phyloP scores from a whole-genome alignment of 2,329 filamentous ascomycete genomes.

The Parasarocladium wereldwijsianum region DNA sequence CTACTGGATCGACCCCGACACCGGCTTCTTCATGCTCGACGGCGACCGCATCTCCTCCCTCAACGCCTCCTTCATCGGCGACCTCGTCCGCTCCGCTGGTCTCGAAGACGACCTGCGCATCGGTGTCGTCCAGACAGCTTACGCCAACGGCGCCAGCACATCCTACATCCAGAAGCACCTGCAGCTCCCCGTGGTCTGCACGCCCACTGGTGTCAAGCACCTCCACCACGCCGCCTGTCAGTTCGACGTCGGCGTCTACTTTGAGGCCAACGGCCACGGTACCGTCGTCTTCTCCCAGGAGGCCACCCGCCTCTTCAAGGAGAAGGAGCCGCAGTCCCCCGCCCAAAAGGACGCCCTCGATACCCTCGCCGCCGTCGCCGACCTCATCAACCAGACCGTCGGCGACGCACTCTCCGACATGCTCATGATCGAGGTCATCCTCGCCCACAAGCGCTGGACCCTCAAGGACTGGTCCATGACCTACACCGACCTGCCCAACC shows the following conservation, averaged over 20 bases:
- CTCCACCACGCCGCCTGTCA: conserved; percentile 92
- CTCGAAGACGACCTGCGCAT: conserved; percentile 72
- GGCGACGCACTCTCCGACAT: conserved; percentile 93
- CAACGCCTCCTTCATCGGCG: conserved; percentile 82
- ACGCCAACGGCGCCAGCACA: conserved; percentile 91
- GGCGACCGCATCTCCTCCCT: conserved; percentile 94
- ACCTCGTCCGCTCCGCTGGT: conserved; percentile 68
- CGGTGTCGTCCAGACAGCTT: conserved; percentile 92
- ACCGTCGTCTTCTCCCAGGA: conserved; percentile 87
- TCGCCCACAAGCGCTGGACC: conserved; percentile 87
- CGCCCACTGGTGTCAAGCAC: conserved; percentile 91
- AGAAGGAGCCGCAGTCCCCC: conserved; percentile 73
- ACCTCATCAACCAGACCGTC: conserved; percentile 96
- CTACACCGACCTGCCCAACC: conserved; percentile 88
- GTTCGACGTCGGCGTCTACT: conserved; percentile 94
- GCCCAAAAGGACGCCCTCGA: conserved; percentile 84
- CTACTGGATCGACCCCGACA: conserved; percentile 76
- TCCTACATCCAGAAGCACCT: conserved; percentile 81
- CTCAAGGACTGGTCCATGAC: conserved; percentile 84
- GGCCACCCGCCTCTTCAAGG: conserved; percentile 64
- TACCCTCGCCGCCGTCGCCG: conserved; percentile 65
- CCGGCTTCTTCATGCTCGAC: conserved; percentile 81
- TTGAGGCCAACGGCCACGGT: conserved; percentile 95
- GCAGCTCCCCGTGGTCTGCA: conserved; percentile 81
- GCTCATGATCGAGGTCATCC: conserved; percentile 87